These are phyloP conservation scores for Endocalyx cinctus DNA, from an alignment of 2,329 filamentous ascomycete genomes.

Conservation along the genomic window DNA sequence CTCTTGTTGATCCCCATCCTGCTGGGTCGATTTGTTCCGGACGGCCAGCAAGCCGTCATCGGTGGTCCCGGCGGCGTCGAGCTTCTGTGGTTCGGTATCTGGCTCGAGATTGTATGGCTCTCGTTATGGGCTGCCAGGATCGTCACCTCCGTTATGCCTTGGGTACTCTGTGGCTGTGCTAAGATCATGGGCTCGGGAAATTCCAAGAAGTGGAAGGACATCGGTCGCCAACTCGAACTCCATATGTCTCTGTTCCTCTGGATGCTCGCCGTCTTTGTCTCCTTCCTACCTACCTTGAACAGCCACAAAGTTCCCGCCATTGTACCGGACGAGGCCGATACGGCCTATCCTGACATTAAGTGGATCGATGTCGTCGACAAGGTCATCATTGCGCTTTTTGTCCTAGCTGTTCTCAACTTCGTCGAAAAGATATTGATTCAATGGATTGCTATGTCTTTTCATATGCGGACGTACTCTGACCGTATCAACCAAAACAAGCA, in stretches of 20 bases:
- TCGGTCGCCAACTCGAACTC: slow-evolving; percentile 80
- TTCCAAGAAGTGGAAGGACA: slow-evolving; percentile 87
- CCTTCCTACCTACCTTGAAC: slow-evolving; percentile 78
- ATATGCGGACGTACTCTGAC: slow-evolving; percentile 83
- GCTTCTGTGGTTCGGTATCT: slow-evolving; percentile 89
- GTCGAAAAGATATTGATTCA: slow-evolving; percentile 92
- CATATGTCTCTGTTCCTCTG: slow-evolving; percentile 86
- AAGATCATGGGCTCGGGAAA: slow-evolving; percentile 77
- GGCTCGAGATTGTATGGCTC: slow-evolving; percentile 91
- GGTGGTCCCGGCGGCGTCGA: slow-evolving; percentile 67
- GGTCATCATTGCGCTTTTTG: slow-evolving; percentile 79
- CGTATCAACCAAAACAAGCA: slow-evolving; percentile 91
- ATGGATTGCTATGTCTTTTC: slow-evolving; percentile 90
- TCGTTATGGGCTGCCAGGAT: slow-evolving; percentile 75
- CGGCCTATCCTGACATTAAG: slow-evolving; percentile 43
- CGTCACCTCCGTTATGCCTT: slow-evolving; percentile 46
- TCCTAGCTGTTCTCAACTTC: slow-evolving; percentile 74
- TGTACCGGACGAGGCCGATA: slow-evolving; percentile 33
- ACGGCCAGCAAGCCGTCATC: slow-evolving; percentile 41
- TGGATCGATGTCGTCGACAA: slow-evolving; percentile 84
- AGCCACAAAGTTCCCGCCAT: slow-evolving; percentile 39
- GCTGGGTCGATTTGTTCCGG: slow-evolving; percentile 55
- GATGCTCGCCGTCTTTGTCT: slow-evolving; percentile 82
- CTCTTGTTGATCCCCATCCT: slow-evolving; percentile 65
- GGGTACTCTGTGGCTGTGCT: slow-evolving; percentile 47